Evolutionary conservation across 2,329 filamentous ascomycete species (phyloP).

Genomic region (Massarina eburnea): DNA sequence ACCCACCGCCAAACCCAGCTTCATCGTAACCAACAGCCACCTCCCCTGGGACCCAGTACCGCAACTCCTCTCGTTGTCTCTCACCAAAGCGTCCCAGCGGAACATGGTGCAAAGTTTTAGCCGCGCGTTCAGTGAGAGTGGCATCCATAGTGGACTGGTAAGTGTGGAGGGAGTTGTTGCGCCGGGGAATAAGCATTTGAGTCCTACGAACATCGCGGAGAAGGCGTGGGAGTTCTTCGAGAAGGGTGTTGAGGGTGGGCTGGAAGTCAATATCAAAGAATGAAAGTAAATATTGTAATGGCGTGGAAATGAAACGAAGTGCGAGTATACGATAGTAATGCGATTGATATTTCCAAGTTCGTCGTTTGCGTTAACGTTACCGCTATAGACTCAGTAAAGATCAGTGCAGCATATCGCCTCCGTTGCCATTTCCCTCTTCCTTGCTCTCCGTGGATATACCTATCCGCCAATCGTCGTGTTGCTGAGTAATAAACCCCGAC

Average conservation of each 20-base stretch:
- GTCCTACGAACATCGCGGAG: slow-evolving; percentile 50
- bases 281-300: background rate
- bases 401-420: no score
- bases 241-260: slow-evolving; percentile 33
- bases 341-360: no score
- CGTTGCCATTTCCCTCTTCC: no score
- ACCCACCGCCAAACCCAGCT: slow-evolving; percentile 43
- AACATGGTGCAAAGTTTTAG: slow-evolving; percentile 52
- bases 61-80: slow-evolving; percentile 52
- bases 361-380: no score
- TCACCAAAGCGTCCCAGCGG: slow-evolving; percentile 55
- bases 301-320: no score
- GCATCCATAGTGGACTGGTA: slow-evolving; percentile 53
- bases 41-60: slow-evolving; percentile 53
- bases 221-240: slow-evolving; percentile 50
- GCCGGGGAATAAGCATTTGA: slow-evolving; percentile 44
- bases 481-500: no score
- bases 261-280: slow-evolving; percentile 44
- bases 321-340: no score
- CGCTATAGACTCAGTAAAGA: no score
- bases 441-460: no score
- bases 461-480: no score
- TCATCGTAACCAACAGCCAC: slow-evolving; percentile 54
- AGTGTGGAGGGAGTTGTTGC: slow-evolving; percentile 49
- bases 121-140: slow-evolving; percentile 44